These are phyloP conservation scores for Poa pratensis DNA, from an alignment of 176 grass and related monocot genomes.

Conservation along the genomic window DNA sequence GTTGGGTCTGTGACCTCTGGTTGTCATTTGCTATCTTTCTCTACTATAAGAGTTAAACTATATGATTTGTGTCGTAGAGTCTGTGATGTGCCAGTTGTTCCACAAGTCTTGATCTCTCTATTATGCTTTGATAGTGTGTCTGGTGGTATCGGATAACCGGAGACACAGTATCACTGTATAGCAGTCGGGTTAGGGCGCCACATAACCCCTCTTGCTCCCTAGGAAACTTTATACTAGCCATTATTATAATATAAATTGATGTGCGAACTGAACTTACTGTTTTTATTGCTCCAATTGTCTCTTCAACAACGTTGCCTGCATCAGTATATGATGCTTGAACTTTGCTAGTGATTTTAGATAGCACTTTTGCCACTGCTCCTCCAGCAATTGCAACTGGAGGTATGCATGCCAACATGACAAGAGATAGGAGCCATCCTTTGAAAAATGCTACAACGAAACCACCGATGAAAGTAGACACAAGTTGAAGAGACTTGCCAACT, in stretches of 20 bases:
- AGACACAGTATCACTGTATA: no score
- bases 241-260: neutral
- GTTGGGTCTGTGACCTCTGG: no score
- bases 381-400: conserved; percentile 73
- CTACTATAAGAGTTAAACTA: no score
- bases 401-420: conserved; percentile 79
- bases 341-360: conserved; percentile 63
- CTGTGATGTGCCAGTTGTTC: no score
- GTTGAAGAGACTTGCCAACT: conserved; percentile 85
- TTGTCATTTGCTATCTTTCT: no score
- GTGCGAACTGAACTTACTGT: conserved; percentile 54
- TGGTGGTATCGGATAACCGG: no score
- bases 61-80: no score
- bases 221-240: neutral
- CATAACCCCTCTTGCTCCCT: neutral
- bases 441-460: conserved; percentile 79
- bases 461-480: conserved; percentile 72
- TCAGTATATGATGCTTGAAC: conserved; percentile 64
- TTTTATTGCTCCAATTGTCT: conserved; percentile 74
- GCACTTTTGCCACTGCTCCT: conserved; percentile 56
- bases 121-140: no score
- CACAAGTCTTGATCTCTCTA: no score
- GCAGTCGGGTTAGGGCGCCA: no score
- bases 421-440: conserved; percentile 86
- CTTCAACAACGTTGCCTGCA: conserved; percentile 73